These are phyloP conservation scores for Lentinula detonsa DNA, from an alignment of 768 basidiomycete species.

Conservation along the genomic window DNA sequence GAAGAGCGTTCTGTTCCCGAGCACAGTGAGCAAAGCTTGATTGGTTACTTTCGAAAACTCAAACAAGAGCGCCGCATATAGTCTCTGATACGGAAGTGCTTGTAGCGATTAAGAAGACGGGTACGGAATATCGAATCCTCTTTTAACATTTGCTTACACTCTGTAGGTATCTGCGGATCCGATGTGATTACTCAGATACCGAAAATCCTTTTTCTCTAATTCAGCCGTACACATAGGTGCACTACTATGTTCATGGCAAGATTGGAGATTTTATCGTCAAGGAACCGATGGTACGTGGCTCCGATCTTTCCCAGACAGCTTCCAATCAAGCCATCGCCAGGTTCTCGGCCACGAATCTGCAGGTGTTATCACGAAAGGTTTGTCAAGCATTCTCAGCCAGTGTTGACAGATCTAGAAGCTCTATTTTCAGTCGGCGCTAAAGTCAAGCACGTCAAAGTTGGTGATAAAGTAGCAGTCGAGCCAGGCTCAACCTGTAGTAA, in stretches of 20 bases:
- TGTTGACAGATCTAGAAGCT: not conserved
- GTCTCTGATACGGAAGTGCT: slow-evolving; percentile 76
- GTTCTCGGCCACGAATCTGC: slow-evolving; percentile 93
- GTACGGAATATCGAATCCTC: slow-evolving; percentile 27
- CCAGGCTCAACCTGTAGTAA: slow-evolving; percentile 80
- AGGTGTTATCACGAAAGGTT: slow-evolving; percentile 69
- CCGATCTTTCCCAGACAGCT: not conserved
- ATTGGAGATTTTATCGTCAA: slow-evolving; percentile 79
- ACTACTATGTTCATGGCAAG: slow-evolving; percentile 72
- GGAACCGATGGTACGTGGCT: slow-evolving; percentile 61
- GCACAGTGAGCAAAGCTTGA: slow-evolving; percentile 19
- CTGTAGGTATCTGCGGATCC: slow-evolving; percentile 82
- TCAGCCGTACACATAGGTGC: slow-evolving; percentile 42
- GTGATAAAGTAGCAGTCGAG: slow-evolving; percentile 89
- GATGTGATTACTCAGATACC: slow-evolving; percentile 45
- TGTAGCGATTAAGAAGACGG: slow-evolving; percentile 89
- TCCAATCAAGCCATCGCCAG: slow-evolving; percentile 26
- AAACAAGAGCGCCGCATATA: slow-evolving; percentile 16
- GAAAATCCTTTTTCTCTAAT: slow-evolving; percentile 7
- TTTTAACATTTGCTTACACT: slow-evolving; percentile 1
- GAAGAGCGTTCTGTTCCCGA: slow-evolving; percentile 75
- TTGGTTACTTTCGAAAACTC: not conserved
- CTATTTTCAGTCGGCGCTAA: slow-evolving; percentile 55
- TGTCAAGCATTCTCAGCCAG: not conserved
- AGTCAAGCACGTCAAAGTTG: slow-evolving; percentile 71